phyloP scores from a whole-genome alignment of 108 stramenopile species.

The Poteriospumella lacustris region DNA sequence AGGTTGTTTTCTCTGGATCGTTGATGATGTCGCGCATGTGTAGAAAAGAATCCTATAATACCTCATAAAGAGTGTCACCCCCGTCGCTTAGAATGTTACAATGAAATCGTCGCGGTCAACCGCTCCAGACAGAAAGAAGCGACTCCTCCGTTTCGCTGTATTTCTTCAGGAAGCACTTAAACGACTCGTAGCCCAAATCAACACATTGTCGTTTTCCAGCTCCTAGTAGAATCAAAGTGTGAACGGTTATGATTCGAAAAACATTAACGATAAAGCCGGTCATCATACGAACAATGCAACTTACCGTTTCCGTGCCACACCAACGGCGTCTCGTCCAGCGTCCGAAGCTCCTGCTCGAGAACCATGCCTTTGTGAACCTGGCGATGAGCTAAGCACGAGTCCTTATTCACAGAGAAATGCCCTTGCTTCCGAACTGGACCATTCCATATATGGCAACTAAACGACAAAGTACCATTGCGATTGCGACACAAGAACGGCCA shows the following conservation, averaged over 20 bases:
- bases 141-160: too few species aligned
- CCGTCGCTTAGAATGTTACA: too few species aligned
- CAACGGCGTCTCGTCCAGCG: background rate
- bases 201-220: background rate
- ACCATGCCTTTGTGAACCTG: background rate
- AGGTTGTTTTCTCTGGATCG: too few species aligned
- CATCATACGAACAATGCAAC: too few species aligned
- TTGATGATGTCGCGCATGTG: too few species aligned
- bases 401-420: background rate
- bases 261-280: too few species aligned
- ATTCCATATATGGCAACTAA: background rate
- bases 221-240: background rate
- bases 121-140: too few species aligned
- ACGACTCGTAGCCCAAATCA: background rate
- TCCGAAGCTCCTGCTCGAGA: background rate
- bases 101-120: too few species aligned
- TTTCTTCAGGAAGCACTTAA: background rate
- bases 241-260: too few species aligned
- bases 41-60: too few species aligned
- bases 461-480: background rate
- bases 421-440: background rate
- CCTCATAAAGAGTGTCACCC: too few species aligned
- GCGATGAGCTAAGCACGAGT: background rate
- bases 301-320: constrained; percentile 28
- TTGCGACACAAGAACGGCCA: constrained; percentile 15